phyloP scores from a whole-genome alignment of 441 rosid genomes.

The Mallotus japonicus region DNA sequence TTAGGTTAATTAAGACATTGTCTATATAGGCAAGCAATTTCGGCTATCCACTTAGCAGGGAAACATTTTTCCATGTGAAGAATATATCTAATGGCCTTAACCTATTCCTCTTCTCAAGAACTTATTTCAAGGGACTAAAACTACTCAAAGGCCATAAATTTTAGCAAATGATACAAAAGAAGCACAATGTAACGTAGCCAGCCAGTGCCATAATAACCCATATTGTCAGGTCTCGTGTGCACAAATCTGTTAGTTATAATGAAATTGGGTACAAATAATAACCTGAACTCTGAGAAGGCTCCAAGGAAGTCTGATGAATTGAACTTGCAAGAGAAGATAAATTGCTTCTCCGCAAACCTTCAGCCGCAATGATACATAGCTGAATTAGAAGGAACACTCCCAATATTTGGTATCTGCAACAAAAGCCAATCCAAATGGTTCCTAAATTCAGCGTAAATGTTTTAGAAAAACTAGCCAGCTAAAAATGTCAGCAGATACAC shows the following conservation, averaged over 20 bases:
- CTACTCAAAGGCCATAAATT: neutral
- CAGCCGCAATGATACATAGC: slow-evolving; percentile 86
- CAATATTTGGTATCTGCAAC: slow-evolving; percentile 78
- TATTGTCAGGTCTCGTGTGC: slow-evolving; percentile 1
- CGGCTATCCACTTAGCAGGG: neutral
- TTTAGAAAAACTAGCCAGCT: slow-evolving; percentile 6
- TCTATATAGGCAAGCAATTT: neutral
- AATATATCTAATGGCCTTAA: neutral
- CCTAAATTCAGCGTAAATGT: slow-evolving; percentile 8
- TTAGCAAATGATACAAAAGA: neutral
- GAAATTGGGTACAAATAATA: slow-evolving; percentile 10
- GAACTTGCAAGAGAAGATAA: slow-evolving; percentile 80
- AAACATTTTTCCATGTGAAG: neutral
- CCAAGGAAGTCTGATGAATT: slow-evolving; percentile 62
- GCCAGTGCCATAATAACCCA: neutral
- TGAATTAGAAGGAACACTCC: slow-evolving; percentile 90
- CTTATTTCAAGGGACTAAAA: neutral
- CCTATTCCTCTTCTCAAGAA: neutral
- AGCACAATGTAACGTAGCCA: neutral
- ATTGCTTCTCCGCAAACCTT: slow-evolving; percentile 76
- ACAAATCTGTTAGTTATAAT: slow-evolving; percentile 9
- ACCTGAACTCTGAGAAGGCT: slow-evolving; percentile 68
- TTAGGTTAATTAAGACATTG: neutral
- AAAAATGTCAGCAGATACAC: neutral
- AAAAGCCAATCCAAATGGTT: slow-evolving; percentile 28